Conservation (phyloP, 164 flowering plant species). For the Dillenia turbinata region DNA sequence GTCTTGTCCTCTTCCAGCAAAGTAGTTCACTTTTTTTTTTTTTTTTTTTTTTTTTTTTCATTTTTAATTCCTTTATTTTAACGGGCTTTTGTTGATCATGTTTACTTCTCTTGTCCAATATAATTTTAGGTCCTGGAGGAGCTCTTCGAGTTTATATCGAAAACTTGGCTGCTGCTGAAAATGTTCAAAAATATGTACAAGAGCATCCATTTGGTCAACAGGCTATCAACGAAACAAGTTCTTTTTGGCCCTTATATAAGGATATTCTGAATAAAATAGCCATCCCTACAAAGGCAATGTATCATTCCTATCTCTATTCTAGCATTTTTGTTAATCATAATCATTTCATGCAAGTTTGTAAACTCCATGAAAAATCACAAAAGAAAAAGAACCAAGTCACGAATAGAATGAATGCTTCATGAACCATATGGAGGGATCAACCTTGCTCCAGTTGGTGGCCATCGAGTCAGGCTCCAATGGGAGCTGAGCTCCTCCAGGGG, state of each 20-base stretch:
- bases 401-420: too few relatives aligned
- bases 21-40: background rate
- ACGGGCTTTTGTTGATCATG: background rate
- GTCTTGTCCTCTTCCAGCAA: background rate
- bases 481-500: too few relatives aligned
- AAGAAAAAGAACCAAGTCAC: too few relatives aligned
- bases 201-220: conserved; percentile 76
- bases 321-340: background rate
- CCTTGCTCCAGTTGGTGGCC: too few relatives aligned
- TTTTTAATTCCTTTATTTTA: background rate
- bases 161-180: conserved; percentile 39
- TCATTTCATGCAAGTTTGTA: background rate
- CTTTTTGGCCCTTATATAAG: conserved; percentile 62
- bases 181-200: conserved; percentile 53
- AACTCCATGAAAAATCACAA: background rate
- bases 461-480: too few relatives aligned
- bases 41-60: background rate
- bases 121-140: conserved; percentile 62
- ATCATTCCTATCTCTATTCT: background rate
- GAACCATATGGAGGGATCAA: too few relatives aligned
- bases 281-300: background rate
- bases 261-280: conserved; percentile 4
- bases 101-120: conserved; percentile 1
- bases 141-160: conserved; percentile 71
- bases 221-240: conserved; percentile 39